Evolutionary conservation across 306 rosid genomes (phyloP), one percentile per base, ranked within the genome.

Genomic region (Quercus variabilis): DNA sequence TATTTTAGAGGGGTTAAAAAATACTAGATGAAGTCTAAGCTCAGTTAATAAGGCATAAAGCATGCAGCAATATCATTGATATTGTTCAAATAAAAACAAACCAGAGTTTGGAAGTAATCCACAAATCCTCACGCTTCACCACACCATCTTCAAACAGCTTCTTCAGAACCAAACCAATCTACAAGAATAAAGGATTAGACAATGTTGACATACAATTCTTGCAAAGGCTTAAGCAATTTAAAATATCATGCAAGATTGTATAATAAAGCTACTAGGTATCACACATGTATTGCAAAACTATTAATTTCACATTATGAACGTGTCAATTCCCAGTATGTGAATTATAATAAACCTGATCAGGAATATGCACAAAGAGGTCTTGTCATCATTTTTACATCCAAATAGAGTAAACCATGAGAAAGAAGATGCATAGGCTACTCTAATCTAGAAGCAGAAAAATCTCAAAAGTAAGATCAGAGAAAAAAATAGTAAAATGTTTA

Each of bases 21-120:
- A 60, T 2, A 63, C 30, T 67, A 43, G 80, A 76, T 62, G 55
- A 67, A 38, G 74, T 77, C 73, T 35, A 23, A 25, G 65, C 74
- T 8, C 20, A 56, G 26, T 28, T 57, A 3, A 62, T 17, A 63
- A 71, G 19, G 46, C 43, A 72, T 52, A 26, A 62, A 52, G 52
- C 77, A n/a, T 51, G 69, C 38, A 65, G 71, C 43, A 69, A 46
- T 74, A 74, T 74, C 7, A 49, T 20, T 46, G 19, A 59, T 51
- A 78, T 8, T 12, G 71, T 33, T 55, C 33, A n/a, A 79, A 46
- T 56, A 49, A 77, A 18, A 83, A 76, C 88, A 71, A 86, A 91
- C 98, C 97, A 89, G 60, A 91, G 90, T 89, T 87, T 94, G 5
- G 98, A 94, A 56, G 98, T 92, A 85, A 92, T 91, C 93, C 94